Percentiles rank a stretch among this genome's conserved stretches.
Conservation (phyloP, 2,329 filamentous ascomycete genomes). For the Phyllosticta ampelicida region DNA sequence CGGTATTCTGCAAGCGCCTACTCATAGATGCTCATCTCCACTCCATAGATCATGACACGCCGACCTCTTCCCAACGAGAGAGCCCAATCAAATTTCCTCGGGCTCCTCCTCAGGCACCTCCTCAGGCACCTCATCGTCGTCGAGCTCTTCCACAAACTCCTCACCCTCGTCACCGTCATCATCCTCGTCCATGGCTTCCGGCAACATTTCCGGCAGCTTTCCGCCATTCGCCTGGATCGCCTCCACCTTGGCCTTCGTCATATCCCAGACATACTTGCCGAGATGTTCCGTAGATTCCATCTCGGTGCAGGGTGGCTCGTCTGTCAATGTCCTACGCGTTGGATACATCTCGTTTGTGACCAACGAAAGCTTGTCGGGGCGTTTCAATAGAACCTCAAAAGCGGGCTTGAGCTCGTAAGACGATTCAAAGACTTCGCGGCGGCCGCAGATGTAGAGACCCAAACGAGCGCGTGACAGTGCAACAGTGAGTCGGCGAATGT, state of each 20-base stretch:
- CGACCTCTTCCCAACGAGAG: not conserved
- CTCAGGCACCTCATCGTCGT: too few species aligned
- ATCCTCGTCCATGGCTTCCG: slow-evolving; percentile 23
- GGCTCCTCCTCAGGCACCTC: slow-evolving; percentile 26
- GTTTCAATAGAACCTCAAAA: slow-evolving; percentile 65
- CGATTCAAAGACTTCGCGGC: slow-evolving; percentile 76
- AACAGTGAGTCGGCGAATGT: slow-evolving; percentile 86
- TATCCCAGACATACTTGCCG: slow-evolving; percentile 92
- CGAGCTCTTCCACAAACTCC: slow-evolving; percentile 19
- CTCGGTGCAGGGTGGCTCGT: slow-evolving; percentile 47
- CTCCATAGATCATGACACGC: not conserved
- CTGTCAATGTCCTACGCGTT: slow-evolving; percentile 43
- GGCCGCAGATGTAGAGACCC: slow-evolving; percentile 84
- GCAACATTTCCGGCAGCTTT: slow-evolving; percentile 21
- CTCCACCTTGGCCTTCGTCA: slow-evolving; percentile 66
- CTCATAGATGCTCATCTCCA: not conserved
- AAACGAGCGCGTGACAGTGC: slow-evolving; percentile 85
- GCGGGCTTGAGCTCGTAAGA: slow-evolving; percentile 81
- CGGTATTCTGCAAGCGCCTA: not conserved
- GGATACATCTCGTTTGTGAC: slow-evolving; percentile 83
- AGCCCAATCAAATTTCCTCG: slow-evolving; percentile 34
- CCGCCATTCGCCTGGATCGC: slow-evolving; percentile 39
- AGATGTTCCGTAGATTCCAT: slow-evolving; percentile 93
- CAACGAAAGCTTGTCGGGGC: slow-evolving; percentile 71
- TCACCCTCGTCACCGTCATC: slow-evolving; percentile 24